Percentiles rank a stretch among this genome's conserved stretches.
These are phyloP conservation scores for Bipolaris zeicola DNA, from an alignment of 2,329 filamentous ascomycete species.

Conservation along the genomic window DNA sequence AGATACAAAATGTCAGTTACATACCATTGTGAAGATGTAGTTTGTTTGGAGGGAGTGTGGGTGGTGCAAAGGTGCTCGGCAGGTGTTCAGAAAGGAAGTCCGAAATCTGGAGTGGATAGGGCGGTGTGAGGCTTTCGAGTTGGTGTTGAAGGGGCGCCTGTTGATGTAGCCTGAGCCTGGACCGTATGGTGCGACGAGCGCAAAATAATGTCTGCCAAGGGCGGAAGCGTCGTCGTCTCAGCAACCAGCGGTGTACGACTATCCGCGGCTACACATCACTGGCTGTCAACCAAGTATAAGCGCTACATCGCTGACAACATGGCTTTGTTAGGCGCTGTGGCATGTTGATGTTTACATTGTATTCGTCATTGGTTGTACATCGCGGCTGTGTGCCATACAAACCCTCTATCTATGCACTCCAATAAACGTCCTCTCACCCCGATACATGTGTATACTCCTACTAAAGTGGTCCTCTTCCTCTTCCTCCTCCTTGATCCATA, in stretches of 20 bases:
- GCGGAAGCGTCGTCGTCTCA: constrained; percentile 12
- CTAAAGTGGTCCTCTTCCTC: constrained; percentile 44
- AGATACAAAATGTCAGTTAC: constrained; percentile 6
- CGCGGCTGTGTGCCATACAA: neutral
- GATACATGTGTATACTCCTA: constrained; percentile 42
- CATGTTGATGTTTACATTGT: neutral
- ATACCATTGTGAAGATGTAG: constrained; percentile 26
- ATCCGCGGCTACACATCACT: neutral
- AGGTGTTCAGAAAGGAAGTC: constrained; percentile 8
- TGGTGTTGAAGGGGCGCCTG: constrained; percentile 25
- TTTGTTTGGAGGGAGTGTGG: neutral
- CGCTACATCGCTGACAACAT: neutral
- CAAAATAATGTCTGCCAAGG: constrained; percentile 23
- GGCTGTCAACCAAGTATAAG: neutral
- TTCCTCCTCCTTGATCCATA: constrained; percentile 48
- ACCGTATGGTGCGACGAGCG: constrained; percentile 36
- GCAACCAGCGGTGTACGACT: constrained; percentile 15
- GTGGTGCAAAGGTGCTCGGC: neutral
- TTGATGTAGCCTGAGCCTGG: constrained; percentile 28
- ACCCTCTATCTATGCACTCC: constrained; percentile 31
- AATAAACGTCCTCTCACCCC: constrained; percentile 43
- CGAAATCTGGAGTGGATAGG: constrained; percentile 10
- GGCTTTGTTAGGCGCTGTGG: neutral
- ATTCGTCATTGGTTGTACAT: no score
- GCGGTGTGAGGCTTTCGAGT: constrained; percentile 16